A percentile compares a stretch with the other conserved stretches of the same genome.
phyloP scores from a whole-genome alignment of 805 yeast genomes.

The Wickerhamiella siamensis region DNA sequence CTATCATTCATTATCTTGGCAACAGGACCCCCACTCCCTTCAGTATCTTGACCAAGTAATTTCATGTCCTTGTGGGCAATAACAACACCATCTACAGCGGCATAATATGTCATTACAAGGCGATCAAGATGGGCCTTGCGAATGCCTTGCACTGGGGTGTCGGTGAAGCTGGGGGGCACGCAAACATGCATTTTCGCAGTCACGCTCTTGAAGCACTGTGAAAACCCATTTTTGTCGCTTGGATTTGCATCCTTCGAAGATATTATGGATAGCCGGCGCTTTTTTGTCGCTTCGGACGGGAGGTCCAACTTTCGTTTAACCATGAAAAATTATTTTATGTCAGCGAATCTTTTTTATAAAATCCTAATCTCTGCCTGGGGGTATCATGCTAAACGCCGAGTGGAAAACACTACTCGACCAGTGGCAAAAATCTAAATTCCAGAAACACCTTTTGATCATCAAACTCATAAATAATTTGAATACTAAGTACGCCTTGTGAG shows the following conservation, averaged over 20 bases:
- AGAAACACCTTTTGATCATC: slow-evolving; percentile 20
- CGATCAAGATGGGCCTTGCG: slow-evolving; percentile 82
- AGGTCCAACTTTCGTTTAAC: slow-evolving; percentile 12
- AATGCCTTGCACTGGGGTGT: slow-evolving; percentile 62
- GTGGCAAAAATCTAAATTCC: slow-evolving; percentile 20
- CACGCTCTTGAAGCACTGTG: slow-evolving; percentile 56
- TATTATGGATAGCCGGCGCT: slow-evolving; percentile 12
- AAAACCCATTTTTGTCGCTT: slow-evolving; percentile 18
- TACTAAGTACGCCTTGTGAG: slow-evolving; percentile 32
- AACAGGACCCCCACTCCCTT: slow-evolving; percentile 31
- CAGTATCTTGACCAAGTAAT: slow-evolving; percentile 33
- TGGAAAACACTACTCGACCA: background rate
- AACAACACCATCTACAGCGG: slow-evolving; percentile 66
- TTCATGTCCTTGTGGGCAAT: slow-evolving; percentile 59
- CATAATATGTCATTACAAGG: slow-evolving; percentile 66
- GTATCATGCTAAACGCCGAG: no score
- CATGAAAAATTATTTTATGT: slow-evolving; percentile 7
- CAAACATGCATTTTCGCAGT: slow-evolving; percentile 60
- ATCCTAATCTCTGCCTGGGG: no score
- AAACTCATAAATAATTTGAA: slow-evolving; percentile 31
- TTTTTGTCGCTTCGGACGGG: slow-evolving; percentile 6
- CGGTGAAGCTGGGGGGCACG: slow-evolving; percentile 67
- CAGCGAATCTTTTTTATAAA: background rate
- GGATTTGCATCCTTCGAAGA: slow-evolving; percentile 15
- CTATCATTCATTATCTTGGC: slow-evolving; percentile 63